Evolutionary conservation across 2,329 filamentous ascomycete genomes (phyloP), one percentile per base, ranked within the genome.

Genomic region (Paecilomyces sp.): DNA sequence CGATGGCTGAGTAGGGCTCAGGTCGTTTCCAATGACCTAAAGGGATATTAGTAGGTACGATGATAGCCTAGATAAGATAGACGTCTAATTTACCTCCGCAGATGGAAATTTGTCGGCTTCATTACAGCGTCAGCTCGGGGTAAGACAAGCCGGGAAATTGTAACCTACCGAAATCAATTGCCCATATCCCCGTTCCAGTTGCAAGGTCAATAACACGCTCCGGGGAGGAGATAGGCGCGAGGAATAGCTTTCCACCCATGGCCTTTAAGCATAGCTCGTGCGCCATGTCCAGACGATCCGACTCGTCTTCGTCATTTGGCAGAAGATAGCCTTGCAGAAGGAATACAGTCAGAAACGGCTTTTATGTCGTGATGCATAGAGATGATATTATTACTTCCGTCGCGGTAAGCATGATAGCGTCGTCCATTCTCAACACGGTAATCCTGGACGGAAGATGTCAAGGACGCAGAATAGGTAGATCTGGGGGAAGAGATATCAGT

Each of bases 121-220:
- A 12, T 33, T 6, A 28, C 33, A 36, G 33, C 3, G 65, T 18
- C 68, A 47, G 65, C 64, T 64, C 7, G 12, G 36, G 57, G 5
- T 24, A 31, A 13, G 22, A 7, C 28, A 25, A 15, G 24, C 22
- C 18, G 13, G 30, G 50, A 6, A 18, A 31, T 53, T 36, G 30
- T 30, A 47, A n/a, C 58, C 30, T 60, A 63, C 65, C 73, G 60
- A 74, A 68, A 51, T 76, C 72, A n/a, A 76, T 75, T 8, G 73
- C 72, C 74, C 74, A 76, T 1, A 71, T 71, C 3, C 73, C 72
- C 1, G 72, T 74, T 60, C 61, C 64, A 3, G 63, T 63, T 18
- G 63, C 64, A 9, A 66, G 58, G 41, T 66, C 64, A 15, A 65
- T 57, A 47, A 65, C 62, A 24, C 55, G 60, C 36, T 64, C 58